phyloP scores from a whole-genome alignment of 2,329 filamentous ascomycete genomes.

The Penicillium paneum region DNA sequence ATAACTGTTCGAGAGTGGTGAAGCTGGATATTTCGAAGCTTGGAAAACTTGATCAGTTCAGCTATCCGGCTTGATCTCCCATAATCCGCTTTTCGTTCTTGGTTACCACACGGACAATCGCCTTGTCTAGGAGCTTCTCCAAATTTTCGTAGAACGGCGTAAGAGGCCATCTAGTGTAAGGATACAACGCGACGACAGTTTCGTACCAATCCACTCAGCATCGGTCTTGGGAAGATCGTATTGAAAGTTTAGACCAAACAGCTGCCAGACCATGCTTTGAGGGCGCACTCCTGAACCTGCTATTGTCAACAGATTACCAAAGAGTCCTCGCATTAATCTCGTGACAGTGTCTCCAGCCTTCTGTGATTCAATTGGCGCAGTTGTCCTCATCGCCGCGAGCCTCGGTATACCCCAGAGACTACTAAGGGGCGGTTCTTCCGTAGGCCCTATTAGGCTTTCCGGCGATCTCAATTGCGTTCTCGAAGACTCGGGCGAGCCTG shows the following conservation, averaged over 20 bases:
- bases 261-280: not conserved
- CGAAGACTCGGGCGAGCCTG: no score
- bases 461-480: no score
- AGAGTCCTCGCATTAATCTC: constrained; percentile 28
- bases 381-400: constrained; percentile 6
- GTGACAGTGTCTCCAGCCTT: constrained; percentile 19
- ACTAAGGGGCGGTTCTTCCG: no score
- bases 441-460: no score
- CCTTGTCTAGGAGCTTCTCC: not conserved
- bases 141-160: not conserved
- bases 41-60: not conserved
- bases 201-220: not conserved
- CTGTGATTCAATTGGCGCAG: not conserved
- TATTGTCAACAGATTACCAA: constrained; percentile 27
- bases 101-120: not conserved
- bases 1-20: not conserved
- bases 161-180: not conserved
- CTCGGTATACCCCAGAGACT: no score
- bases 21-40: not conserved
- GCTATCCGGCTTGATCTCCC: not conserved
- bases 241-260: not conserved
- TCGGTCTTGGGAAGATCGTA: not conserved
- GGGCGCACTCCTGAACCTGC: constrained; percentile 22
- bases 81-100: not conserved
- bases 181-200: not conserved